These are phyloP conservation scores for Pseudophaeomoniella oleicola DNA, from an alignment of 2,329 filamentous ascomycete genomes.

Conservation along the genomic window DNA sequence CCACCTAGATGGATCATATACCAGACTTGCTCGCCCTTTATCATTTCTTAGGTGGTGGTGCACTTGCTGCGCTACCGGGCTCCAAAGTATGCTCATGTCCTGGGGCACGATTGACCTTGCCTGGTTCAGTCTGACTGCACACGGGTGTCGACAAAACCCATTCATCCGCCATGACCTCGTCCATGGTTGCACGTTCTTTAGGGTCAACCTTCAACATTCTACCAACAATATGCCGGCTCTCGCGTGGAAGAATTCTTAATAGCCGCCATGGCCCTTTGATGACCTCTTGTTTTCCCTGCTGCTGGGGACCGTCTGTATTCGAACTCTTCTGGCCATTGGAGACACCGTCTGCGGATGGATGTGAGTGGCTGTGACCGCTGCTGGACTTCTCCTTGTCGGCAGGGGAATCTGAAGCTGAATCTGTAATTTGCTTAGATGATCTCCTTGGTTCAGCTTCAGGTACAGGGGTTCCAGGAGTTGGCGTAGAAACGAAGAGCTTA, in stretches of 20 bases:
- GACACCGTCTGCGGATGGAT: constrained; percentile 4
- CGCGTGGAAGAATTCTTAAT: constrained; percentile 70
- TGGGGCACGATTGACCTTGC: constrained; percentile 54
- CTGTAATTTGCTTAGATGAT: constrained; percentile 7
- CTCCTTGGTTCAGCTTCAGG: constrained; percentile 24
- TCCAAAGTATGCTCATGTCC: constrained; percentile 79
- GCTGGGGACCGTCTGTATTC: constrained; percentile 6
- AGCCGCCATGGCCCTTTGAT: constrained; percentile 91
- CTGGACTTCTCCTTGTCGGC: constrained; percentile 1
- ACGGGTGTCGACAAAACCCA: constrained; percentile 82
- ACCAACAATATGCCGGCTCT: constrained; percentile 78
- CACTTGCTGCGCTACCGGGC: constrained; percentile 32
- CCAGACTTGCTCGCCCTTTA: no score
- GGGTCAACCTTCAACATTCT: constrained; percentile 87
- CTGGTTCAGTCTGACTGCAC: constrained; percentile 64
- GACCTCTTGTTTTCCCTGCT: constrained; percentile 50
- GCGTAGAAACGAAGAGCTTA: constrained; percentile 77
- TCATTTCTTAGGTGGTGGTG: constrained; percentile 21
- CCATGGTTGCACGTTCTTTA: constrained; percentile 65
- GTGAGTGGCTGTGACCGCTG: constrained; percentile 8
- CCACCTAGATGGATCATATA: no score
- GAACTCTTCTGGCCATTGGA: background rate
- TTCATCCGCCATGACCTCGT: constrained; percentile 72
- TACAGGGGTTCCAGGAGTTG: constrained; percentile 51
- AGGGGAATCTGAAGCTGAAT: constrained; percentile 4